Conservation (phyloP, 495 filamentous ascomycete genomes). For the Penicillium pulvis region DNA sequence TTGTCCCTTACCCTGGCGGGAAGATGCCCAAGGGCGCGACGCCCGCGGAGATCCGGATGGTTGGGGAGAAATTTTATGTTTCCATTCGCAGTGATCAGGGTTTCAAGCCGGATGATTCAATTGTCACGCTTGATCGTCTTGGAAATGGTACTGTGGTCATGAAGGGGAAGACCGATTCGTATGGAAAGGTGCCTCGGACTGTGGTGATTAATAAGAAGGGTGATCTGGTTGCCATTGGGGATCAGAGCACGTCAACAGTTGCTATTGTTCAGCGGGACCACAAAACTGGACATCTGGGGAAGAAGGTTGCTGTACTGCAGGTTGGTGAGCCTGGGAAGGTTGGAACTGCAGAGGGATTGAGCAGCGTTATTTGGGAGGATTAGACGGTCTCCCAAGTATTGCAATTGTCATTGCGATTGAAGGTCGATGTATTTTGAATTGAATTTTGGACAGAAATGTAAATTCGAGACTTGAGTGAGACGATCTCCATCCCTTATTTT, state of each 20-base stretch:
- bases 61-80: conserved; percentile 35
- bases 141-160: conserved; percentile 51
- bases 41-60: conserved; percentile 39
- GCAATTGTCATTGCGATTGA: background rate
- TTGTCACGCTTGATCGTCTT: conserved; percentile 35
- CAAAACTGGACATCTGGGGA: conserved; percentile 55
- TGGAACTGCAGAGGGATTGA: conserved; percentile 51
- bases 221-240: conserved; percentile 60
- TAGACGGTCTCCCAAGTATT: conserved; percentile 15
- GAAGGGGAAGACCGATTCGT: conserved; percentile 54
- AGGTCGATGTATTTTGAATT: background rate
- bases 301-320: conserved; percentile 45
- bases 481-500: background rate
- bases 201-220: conserved; percentile 67
- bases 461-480: conserved; percentile 1
- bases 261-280: conserved; percentile 61
- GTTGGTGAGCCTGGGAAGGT: conserved; percentile 36
- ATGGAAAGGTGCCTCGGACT: conserved; percentile 63
- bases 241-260: conserved; percentile 60
- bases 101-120: conserved; percentile 36
- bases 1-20: conserved; percentile 32
- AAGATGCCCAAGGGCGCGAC: conserved; percentile 36
- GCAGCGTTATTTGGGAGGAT: conserved; percentile 65
- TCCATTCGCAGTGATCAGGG: conserved; percentile 47
- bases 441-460: conserved; percentile 7